These are phyloP conservation scores for Ascoidea tarda DNA, from an alignment of 805 yeast genomes.

Conservation along the genomic window DNA sequence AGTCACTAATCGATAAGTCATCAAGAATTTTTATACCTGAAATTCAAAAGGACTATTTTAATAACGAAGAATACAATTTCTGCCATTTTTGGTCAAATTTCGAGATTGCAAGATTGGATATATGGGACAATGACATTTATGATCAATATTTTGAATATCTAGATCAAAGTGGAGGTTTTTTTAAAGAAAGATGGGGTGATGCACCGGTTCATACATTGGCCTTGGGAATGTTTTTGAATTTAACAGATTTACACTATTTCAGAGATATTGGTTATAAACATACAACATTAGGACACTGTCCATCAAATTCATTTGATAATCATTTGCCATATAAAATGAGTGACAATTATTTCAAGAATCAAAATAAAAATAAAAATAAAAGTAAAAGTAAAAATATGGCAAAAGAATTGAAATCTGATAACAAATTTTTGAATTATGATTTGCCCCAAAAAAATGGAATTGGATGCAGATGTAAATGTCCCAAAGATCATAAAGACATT, in stretches of 20 bases:
- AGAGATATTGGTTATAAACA: conserved; percentile 88
- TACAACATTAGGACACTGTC: conserved; percentile 74
- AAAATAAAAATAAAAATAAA: conserved; percentile 21
- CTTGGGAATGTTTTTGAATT: conserved; percentile 55
- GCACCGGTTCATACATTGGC: conserved; percentile 91
- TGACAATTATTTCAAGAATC: conserved; percentile 18
- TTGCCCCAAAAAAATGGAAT: conserved; percentile 30
- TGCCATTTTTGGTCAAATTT: conserved; percentile 92
- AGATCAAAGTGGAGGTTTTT: conserved; percentile 72
- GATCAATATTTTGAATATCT: conserved; percentile 51
- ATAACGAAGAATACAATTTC: conserved; percentile 55
- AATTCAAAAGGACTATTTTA: conserved; percentile 39
- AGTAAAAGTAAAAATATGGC: not conserved
- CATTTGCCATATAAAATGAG: conserved; percentile 32
- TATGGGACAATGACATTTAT: conserved; percentile 56
- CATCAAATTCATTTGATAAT: conserved; percentile 39
- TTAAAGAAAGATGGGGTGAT: conserved; percentile 93
- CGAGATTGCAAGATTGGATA: conserved; percentile 74
- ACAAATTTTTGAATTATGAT: conserved; percentile 19
- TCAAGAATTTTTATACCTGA: conserved; percentile 18
- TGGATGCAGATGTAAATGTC: conserved; percentile 86
- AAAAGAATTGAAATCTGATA: conserved; percentile 11
- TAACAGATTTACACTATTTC: conserved; percentile 73
- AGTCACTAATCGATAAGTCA: conserved; percentile 24
- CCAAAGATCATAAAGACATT: conserved; percentile 31